Percentiles rank a stretch among this genome's conserved stretches.
These are phyloP conservation scores for Fusarium algeriense DNA, from an alignment of 2,329 filamentous ascomycete species.

Conservation along the genomic window DNA sequence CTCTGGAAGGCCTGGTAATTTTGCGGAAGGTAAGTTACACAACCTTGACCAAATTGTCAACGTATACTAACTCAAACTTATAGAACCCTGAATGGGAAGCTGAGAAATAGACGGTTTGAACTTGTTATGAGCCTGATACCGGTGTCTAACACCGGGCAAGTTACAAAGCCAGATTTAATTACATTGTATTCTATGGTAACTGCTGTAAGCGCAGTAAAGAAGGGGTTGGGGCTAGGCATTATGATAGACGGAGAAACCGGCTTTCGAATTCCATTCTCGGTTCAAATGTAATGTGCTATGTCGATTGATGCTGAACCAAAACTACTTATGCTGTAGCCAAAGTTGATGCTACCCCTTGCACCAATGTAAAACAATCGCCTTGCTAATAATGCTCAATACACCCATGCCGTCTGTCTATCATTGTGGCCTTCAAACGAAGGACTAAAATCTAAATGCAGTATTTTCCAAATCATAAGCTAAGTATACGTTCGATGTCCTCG, in stretches of 20 bases:
- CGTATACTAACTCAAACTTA: constrained; percentile 28
- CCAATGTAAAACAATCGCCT: constrained; percentile 8
- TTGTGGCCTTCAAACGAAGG: constrained; percentile 3
- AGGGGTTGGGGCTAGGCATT: constrained; percentile 36
- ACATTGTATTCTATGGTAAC: constrained; percentile 53
- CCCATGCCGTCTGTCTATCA: constrained; percentile 42
- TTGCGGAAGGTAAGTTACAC: constrained; percentile 83
- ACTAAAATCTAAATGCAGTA: constrained; percentile 40
- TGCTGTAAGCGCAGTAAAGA: constrained; percentile 45
- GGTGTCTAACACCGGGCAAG: constrained; percentile 31
- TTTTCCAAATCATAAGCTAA: neutral
- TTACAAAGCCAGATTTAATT: constrained; percentile 42
- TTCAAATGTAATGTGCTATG: constrained; percentile 16
- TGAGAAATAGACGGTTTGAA: constrained; percentile 51
- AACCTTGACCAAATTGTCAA: neutral
- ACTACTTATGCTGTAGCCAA: neutral
- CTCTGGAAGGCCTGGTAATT: constrained; percentile 94
- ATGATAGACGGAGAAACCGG: constrained; percentile 47
- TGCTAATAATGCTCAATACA: constrained; percentile 10
- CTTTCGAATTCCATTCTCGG: constrained; percentile 36
- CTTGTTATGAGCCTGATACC: constrained; percentile 38
- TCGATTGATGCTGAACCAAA: neutral
- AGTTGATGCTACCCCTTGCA: constrained; percentile 1
- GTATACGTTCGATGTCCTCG: neutral
- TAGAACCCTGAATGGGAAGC: constrained; percentile 58